Percentiles rank a stretch among this genome's conserved stretches.
Conservation (phyloP, 805 yeast genomes). For the Zygotorulaspora florentina region DNA sequence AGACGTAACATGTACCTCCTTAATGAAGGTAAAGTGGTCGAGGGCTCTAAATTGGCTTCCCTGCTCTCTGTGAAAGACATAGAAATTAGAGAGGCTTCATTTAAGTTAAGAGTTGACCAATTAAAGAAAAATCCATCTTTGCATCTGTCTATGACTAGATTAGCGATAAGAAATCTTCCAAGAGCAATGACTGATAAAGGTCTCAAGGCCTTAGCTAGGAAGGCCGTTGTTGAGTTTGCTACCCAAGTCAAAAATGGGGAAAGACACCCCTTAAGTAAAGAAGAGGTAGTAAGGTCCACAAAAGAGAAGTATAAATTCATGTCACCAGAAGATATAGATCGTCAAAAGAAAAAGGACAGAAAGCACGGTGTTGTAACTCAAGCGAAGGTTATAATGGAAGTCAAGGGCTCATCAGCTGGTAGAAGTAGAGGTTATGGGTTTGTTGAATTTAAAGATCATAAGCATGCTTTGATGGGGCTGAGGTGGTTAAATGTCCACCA, state of each 20-base stretch:
- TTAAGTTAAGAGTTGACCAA: slow-evolving; percentile 80
- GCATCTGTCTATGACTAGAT: slow-evolving; percentile 89
- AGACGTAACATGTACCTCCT: slow-evolving; percentile 78
- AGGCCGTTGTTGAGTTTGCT: slow-evolving; percentile 92
- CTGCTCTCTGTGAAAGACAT: slow-evolving; percentile 65
- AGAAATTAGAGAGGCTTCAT: slow-evolving; percentile 85
- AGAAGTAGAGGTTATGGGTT: slow-evolving; percentile 97
- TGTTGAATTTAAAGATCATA: slow-evolving; percentile 88
- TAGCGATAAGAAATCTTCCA: slow-evolving; percentile 92
- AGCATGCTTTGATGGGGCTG: slow-evolving; percentile 88
- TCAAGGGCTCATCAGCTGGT: slow-evolving; percentile 79
- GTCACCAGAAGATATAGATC: slow-evolving; percentile 38
- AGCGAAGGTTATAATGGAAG: slow-evolving; percentile 89
- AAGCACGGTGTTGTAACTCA: slow-evolving; percentile 90
- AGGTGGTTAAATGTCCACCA: slow-evolving; percentile 96
- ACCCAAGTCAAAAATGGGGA: slow-evolving; percentile 69
- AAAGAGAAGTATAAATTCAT: slow-evolving; percentile 51
- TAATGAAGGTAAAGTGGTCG: slow-evolving; percentile 90
- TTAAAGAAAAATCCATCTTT: slow-evolving; percentile 84
- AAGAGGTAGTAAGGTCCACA: slow-evolving; percentile 77
- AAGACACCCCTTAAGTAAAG: slow-evolving; percentile 85
- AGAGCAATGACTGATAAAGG: slow-evolving; percentile 87
- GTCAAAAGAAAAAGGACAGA: slow-evolving; percentile 52
- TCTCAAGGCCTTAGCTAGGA: slow-evolving; percentile 86
- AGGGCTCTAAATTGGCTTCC: slow-evolving; percentile 73